Percentiles rank a stretch among this genome's conserved stretches.
phyloP scores from a whole-genome alignment of 73 alveolate genomes.

The Blepharisma stoltei region DNA sequence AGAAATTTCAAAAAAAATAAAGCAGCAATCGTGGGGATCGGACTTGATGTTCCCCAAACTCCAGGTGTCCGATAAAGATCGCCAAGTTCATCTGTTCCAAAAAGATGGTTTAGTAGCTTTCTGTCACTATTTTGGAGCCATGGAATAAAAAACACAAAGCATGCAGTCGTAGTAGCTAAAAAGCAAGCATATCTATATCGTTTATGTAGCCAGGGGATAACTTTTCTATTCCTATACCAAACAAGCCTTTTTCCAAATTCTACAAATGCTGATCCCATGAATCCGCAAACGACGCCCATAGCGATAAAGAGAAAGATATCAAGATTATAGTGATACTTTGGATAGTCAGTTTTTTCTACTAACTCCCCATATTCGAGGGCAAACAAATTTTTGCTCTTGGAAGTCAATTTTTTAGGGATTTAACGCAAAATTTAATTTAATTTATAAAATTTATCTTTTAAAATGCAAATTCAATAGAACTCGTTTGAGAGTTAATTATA shows the following conservation, averaged over 20 bases:
- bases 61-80: too few species aligned
- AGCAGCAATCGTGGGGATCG: neutral
- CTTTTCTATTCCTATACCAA: neutral
- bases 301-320: slow-evolving; percentile 63
- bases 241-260: neutral
- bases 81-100: neutral
- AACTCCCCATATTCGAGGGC: too few species aligned
- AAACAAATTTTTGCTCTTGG: too few species aligned
- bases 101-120: slow-evolving; percentile 4
- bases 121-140: neutral
- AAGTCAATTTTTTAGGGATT: too few species aligned
- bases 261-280: neutral
- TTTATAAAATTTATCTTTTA: too few species aligned
- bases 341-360: slow-evolving; percentile 51
- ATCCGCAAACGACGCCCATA: slow-evolving; percentile 48
- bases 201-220: neutral
- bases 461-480: too few species aligned
- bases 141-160: slow-evolving; percentile 12
- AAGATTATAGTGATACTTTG: slow-evolving; percentile 44
- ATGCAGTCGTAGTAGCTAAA: slow-evolving; percentile 2
- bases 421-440: too few species aligned
- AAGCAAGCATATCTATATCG: slow-evolving; percentile 4
- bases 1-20: slow-evolving; percentile 34
- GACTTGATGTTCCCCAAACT: too few species aligned
- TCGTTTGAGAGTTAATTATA: too few species aligned